A percentile compares a stretch with the other conserved stretches of the same genome.
Evolutionary conservation across 306 rosid genomes (phyloP).

Genomic region (Cyclanthera cordifolia): DNA sequence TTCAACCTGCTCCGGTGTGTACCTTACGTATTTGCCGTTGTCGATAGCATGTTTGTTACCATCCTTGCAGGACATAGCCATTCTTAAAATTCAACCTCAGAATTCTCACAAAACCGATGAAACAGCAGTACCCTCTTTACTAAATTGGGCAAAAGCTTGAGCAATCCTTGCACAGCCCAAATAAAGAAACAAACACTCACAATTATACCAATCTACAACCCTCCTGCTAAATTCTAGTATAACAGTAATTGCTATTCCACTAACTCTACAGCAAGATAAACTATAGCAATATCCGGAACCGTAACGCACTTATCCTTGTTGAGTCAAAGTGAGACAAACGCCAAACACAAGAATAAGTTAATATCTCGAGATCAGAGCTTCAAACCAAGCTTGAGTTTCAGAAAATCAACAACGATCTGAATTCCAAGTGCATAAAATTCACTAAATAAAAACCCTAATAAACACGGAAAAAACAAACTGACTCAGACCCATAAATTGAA

Average conservation of each 20-base stretch:
- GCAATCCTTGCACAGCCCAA: constrained; percentile 10
- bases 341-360: constrained; percentile 36
- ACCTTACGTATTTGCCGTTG: constrained; percentile 89
- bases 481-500: constrained; percentile 10
- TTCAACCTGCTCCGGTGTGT: constrained; percentile 99
- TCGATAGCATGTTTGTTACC: constrained; percentile 50
- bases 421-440: constrained; percentile 11
- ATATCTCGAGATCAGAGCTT: constrained; percentile 51
- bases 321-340: constrained; percentile 21
- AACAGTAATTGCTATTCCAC: background rate
- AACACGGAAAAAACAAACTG: constrained; percentile 4
- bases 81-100: constrained; percentile 20
- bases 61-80: constrained; percentile 99
- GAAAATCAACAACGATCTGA: constrained; percentile 34
- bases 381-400: constrained; percentile 16
- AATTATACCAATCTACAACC: background rate
- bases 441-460: background rate
- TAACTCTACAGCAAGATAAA: background rate
- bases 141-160: constrained; percentile 10
- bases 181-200: background rate
- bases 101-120: constrained; percentile 15
- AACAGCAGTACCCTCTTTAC: constrained; percentile 3
- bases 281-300: constrained; percentile 18
- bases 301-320: constrained; percentile 24
- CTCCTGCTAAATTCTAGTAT: constrained; percentile 5